A percentile compares a stretch with the other conserved stretches of the same genome.
phyloP scores from a whole-genome alignment of 129 eudicot species.

The Pseudognaphalium luteoalbum region DNA sequence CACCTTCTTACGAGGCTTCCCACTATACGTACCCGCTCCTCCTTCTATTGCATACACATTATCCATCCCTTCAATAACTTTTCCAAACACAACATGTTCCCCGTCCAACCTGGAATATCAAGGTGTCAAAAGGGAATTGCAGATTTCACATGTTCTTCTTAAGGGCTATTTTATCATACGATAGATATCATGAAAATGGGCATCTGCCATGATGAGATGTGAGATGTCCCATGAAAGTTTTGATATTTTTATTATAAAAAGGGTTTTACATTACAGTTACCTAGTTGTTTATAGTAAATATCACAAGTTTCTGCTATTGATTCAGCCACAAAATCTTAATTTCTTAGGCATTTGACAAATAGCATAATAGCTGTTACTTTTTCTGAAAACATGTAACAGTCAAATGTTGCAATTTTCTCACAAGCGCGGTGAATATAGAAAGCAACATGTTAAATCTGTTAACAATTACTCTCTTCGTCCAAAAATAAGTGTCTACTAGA shows the following conservation, averaged over 20 bases:
- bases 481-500: neutral
- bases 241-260: neutral
- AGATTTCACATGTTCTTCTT: neutral
- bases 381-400: neutral
- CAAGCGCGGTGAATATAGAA: neutral
- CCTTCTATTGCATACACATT: slow-evolving; percentile 79
- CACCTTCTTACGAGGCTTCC: slow-evolving; percentile 91
- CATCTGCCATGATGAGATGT: neutral
- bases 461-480: too few species aligned
- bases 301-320: too few species aligned
- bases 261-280: neutral
- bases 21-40: slow-evolving; percentile 88
- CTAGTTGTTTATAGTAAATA: neutral
- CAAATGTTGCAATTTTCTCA: neutral
- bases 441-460: neutral
- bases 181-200: neutral
- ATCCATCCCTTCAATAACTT: slow-evolving; percentile 78
- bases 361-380: neutral
- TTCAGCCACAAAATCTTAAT: too few species aligned
- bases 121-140: neutral
- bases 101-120: slow-evolving; percentile 58
- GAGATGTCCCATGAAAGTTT: neutral
- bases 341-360: neutral
- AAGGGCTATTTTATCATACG: neutral
- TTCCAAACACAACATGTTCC: slow-evolving; percentile 69